Conservation (phyloP, 1,284 basidiomycete genomes). For the Termitomyces sp. region DNA sequence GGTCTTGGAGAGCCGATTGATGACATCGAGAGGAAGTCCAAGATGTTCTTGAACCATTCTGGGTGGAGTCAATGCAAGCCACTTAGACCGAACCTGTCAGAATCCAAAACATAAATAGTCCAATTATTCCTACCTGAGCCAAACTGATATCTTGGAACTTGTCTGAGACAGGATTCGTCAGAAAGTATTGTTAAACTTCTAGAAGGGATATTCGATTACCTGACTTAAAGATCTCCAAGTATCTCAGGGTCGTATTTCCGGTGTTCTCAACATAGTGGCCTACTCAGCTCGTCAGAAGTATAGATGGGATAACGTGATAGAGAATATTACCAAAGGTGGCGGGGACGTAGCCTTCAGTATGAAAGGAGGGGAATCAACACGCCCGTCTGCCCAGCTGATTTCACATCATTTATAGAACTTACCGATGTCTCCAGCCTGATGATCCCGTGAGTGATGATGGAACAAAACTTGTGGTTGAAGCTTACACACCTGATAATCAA, state of each 20-base stretch:
- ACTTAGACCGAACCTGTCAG: slow-evolving; percentile 32
- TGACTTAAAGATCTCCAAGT: slow-evolving; percentile 63
- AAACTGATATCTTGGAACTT: slow-evolving; percentile 62
- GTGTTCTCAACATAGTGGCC: slow-evolving; percentile 72
- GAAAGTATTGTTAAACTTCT: not conserved
- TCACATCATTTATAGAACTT: slow-evolving; percentile 15
- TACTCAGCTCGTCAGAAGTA: slow-evolving; percentile 10
- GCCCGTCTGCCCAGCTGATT: not conserved
- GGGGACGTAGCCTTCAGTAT: slow-evolving; percentile 47
- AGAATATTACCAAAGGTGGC: slow-evolving; percentile 40
- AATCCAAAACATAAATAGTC: not conserved
- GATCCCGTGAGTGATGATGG: not conserved
- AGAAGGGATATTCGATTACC: slow-evolving; percentile 27
- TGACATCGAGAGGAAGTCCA: slow-evolving; percentile 47
- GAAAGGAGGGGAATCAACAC: slow-evolving; percentile 7
- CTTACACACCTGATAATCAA: slow-evolving; percentile 51
- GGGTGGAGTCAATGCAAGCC: slow-evolving; percentile 63
- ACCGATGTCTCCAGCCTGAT: slow-evolving; percentile 59
- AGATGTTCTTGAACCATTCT: slow-evolving; percentile 60
- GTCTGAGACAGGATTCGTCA: slow-evolving; percentile 28
- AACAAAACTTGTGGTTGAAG: not conserved
- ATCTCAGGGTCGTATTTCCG: slow-evolving; percentile 57
- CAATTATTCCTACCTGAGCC: slow-evolving; percentile 39
- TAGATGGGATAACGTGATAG: not conserved
- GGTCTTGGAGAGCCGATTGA: slow-evolving; percentile 48